Percentiles rank a stretch among this genome's conserved stretches.
Conservation (phyloP, 306 rosid species). For the Crataegus laevigata region DNA sequence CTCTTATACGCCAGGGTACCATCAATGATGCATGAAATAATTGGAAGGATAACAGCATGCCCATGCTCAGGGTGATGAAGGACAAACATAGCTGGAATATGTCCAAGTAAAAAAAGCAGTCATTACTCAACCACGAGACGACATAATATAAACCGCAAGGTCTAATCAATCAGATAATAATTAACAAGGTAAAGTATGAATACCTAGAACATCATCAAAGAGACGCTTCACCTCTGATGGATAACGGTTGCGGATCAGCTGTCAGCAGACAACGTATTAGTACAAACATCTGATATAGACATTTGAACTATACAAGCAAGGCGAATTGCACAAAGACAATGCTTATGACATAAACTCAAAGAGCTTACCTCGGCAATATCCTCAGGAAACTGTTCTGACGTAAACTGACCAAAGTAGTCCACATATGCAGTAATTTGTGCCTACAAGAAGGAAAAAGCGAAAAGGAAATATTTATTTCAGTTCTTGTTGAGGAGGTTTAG, state of each 20-base stretch:
- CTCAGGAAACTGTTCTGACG: conserved; percentile 85
- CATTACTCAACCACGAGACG: conserved; percentile 18
- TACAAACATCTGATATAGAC: conserved; percentile 9
- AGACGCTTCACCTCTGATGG: conserved; percentile 76
- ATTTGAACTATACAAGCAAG: background rate
- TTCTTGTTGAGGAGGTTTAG: conserved; percentile 1
- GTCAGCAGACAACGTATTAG: conserved; percentile 35
- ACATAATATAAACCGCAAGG: conserved; percentile 8
- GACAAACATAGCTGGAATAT: conserved; percentile 76
- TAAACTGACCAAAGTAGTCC: conserved; percentile 87
- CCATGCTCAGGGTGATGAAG: conserved; percentile 99
- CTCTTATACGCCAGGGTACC: conserved; percentile 72
- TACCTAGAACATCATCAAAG: conserved; percentile 95
- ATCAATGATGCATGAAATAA: conserved; percentile 88
- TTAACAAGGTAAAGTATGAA: conserved; percentile 35
- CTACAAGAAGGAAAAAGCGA: conserved; percentile 22
- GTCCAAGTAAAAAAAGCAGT: conserved; percentile 27
- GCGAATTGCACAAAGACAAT: background rate
- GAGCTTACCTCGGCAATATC: conserved; percentile 78
- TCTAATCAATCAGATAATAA: conserved; percentile 18
- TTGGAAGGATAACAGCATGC: conserved; percentile 90
- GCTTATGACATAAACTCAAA: background rate
- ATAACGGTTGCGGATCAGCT: conserved; percentile 87
- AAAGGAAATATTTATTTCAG: background rate
- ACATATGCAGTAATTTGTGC: conserved; percentile 91